phyloP scores from a whole-genome alignment of 2,329 filamentous ascomycete species.

The Mycosphaerella arachidis region DNA sequence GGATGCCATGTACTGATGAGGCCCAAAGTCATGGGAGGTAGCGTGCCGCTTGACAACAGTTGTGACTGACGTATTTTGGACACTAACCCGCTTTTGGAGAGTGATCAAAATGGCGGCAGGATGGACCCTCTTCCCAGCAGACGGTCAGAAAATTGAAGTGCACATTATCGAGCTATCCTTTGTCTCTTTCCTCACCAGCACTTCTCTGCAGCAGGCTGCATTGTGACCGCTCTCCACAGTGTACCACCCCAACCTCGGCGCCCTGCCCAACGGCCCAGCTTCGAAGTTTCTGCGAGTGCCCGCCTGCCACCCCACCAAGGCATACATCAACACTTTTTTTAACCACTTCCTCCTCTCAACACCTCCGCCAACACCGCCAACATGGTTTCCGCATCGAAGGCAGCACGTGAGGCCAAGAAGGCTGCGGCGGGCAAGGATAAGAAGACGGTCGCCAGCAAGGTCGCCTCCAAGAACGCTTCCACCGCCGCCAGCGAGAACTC shows the following conservation, averaged over 20 bases:
- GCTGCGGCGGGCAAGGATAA: slow-evolving; percentile 65
- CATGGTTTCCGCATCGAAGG: slow-evolving; percentile 67
- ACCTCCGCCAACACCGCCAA: slow-evolving; percentile 20
- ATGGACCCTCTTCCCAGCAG: background rate
- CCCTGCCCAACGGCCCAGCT: background rate
- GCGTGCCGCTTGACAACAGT: no score
- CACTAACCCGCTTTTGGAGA: background rate
- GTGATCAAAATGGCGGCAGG: background rate
- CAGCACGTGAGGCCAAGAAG: slow-evolving; percentile 63
- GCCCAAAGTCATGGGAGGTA: background rate
- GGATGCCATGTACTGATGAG: background rate
- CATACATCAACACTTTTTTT: slow-evolving; percentile 4
- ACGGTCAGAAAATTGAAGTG: background rate
- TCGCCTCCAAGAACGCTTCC: slow-evolving; percentile 60
- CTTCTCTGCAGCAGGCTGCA: background rate
- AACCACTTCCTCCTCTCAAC: background rate
- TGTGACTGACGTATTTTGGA: background rate
- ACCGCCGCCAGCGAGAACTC: slow-evolving; percentile 60
- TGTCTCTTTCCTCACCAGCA: background rate
- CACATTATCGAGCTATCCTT: background rate
- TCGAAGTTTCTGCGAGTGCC: background rate
- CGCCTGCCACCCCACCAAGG: background rate
- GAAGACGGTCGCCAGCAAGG: slow-evolving; percentile 69
- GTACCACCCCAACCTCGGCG: background rate
- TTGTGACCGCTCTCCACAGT: background rate